Conservation (phyloP, 805 yeast genomes). For the Candida tammaniensis region DNA sequence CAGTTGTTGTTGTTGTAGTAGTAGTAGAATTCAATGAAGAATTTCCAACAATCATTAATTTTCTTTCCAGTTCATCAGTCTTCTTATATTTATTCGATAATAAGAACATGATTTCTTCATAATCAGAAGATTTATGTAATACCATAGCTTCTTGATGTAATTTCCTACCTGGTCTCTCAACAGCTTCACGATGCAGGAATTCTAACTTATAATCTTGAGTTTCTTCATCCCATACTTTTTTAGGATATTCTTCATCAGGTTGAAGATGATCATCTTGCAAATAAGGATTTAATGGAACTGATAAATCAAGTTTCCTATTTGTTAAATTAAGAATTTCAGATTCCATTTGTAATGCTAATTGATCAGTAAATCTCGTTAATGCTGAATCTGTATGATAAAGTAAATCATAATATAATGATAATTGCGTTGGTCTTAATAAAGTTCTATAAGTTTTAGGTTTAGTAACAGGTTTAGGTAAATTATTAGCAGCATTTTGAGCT, state of each 20-base stretch:
- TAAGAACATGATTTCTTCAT: conserved; percentile 80
- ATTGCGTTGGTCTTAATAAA: conserved; percentile 73
- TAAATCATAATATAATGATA: conserved; percentile 81
- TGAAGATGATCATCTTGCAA: conserved; percentile 41
- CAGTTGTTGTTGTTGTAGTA: conserved; percentile 17
- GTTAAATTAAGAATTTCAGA: conserved; percentile 81
- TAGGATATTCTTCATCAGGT: conserved; percentile 50
- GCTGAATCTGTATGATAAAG: conserved; percentile 77
- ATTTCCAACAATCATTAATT: conserved; percentile 37
- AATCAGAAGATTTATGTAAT: conserved; percentile 70
- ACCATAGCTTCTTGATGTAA: conserved; percentile 42
- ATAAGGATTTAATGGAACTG: conserved; percentile 73
- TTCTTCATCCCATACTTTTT: conserved; percentile 39
- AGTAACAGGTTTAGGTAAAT: conserved; percentile 8
- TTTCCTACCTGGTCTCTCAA: conserved; percentile 30
- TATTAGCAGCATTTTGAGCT: too few species aligned
- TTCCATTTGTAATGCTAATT: conserved; percentile 76
- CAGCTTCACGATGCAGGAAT: conserved; percentile 31
- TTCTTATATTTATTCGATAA: conserved; percentile 38
- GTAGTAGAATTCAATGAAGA: conserved; percentile 21
- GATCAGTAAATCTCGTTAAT: conserved; percentile 74
- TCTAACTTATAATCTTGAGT: conserved; percentile 28
- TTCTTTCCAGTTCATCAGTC: conserved; percentile 37
- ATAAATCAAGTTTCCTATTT: conserved; percentile 70
- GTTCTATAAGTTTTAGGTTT: conserved; percentile 77